These are phyloP conservation scores for Teratosphaeria epicoccoides DNA, from an alignment of 2,329 filamentous ascomycete species.

Conservation along the genomic window DNA sequence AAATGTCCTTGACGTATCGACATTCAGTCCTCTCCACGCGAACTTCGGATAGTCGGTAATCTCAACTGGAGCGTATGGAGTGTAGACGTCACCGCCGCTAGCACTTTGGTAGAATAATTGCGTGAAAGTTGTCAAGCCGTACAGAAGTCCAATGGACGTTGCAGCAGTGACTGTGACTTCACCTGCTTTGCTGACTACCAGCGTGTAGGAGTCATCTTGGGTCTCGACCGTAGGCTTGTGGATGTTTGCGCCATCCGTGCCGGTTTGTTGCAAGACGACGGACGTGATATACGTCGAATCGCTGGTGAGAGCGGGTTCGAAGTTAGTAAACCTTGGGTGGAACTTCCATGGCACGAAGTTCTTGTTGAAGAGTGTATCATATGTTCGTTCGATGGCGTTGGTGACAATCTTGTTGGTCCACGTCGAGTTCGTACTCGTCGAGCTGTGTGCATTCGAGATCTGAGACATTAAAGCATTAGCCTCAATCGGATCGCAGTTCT, in stretches of 20 bases:
- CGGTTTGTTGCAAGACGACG: slow-evolving; percentile 54
- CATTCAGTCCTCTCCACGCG: slow-evolving; percentile 64
- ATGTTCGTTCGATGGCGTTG: slow-evolving; percentile 43
- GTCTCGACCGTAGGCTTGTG: slow-evolving; percentile 52
- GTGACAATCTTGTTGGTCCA: slow-evolving; percentile 32
- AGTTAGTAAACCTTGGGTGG: slow-evolving; percentile 50
- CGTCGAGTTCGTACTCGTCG: slow-evolving; percentile 1
- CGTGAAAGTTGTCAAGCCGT: slow-evolving; percentile 64
- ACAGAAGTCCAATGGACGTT: slow-evolving; percentile 58
- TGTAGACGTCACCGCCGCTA: slow-evolving; percentile 48
- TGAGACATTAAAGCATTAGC: background rate
- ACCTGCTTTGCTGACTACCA: slow-evolving; percentile 50
- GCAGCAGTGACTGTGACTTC: slow-evolving; percentile 52
- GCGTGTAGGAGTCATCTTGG: slow-evolving; percentile 65
- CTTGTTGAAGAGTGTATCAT: slow-evolving; percentile 54
- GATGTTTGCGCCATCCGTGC: slow-evolving; percentile 41
- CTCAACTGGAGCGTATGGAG: slow-evolving; percentile 55
- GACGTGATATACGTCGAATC: slow-evolving; percentile 41
- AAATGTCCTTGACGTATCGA: slow-evolving; percentile 67
- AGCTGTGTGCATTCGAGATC: slow-evolving; percentile 4
- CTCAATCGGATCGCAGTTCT: background rate
- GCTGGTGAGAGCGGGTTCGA: slow-evolving; percentile 46
- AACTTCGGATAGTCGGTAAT: slow-evolving; percentile 68
- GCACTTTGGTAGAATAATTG: slow-evolving; percentile 67
- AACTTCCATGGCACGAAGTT: slow-evolving; percentile 73